A percentile compares a stretch with the other conserved stretches of the same genome.
Conservation (phyloP, 495 filamentous ascomycete genomes). For the Xylaria telfairii region DNA sequence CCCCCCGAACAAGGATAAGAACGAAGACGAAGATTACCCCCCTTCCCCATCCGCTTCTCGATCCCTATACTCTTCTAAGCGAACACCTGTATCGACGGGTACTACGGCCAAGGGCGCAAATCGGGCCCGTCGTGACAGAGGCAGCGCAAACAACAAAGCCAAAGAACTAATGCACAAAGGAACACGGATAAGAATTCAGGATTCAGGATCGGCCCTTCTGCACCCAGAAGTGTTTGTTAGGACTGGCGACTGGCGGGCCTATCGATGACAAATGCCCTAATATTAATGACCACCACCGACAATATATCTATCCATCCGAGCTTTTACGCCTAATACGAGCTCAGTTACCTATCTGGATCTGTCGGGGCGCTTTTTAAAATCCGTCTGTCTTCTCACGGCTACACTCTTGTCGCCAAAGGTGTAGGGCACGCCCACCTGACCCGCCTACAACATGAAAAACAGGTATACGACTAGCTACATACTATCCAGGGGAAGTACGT, state of each 20-base stretch:
- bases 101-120: constrained; percentile 18
- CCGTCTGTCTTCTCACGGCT: constrained; percentile 52
- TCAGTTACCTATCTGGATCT: constrained; percentile 46
- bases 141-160: constrained; percentile 4
- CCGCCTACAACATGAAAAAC: constrained; percentile 40
- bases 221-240: constrained; percentile 51
- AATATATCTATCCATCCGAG: constrained; percentile 31
- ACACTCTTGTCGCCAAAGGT: constrained; percentile 57
- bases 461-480: constrained; percentile 41
- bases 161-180: constrained; percentile 12
- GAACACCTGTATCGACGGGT: constrained; percentile 30
- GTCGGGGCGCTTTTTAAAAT: constrained; percentile 51
- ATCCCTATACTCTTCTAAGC: constrained; percentile 24
- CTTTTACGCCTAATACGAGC: constrained; percentile 38
- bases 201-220: constrained; percentile 51
- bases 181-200: constrained; percentile 30
- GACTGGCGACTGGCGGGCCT: constrained; percentile 39
- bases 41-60: constrained; percentile 32
- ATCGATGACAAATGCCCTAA: constrained; percentile 52
- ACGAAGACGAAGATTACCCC: constrained; percentile 31
- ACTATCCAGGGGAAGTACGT: constrained; percentile 44
- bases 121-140: constrained; percentile 32
- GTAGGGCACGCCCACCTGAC: constrained; percentile 26
- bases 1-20: constrained; percentile 25
- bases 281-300: constrained; percentile 35